Conservation (phyloP, 116 monocot species). For the Papilionanthe hybrid region DNA sequence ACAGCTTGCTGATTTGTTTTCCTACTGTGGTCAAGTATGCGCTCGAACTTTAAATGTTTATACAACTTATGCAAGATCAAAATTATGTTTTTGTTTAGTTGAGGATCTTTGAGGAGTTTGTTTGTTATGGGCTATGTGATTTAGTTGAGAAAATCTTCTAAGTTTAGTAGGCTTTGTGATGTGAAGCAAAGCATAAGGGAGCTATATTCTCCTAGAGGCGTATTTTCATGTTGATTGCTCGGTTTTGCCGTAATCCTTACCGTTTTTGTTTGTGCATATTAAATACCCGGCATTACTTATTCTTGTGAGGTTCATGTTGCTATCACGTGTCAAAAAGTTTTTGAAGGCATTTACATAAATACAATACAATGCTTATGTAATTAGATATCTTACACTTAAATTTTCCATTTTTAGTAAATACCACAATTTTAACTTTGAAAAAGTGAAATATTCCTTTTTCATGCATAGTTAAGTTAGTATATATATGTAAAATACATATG, state of each 20-base stretch:
- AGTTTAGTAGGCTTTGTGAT: neutral
- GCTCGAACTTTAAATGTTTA: neutral
- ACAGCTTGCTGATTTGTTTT: conserved; percentile 64
- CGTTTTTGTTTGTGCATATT: neutral
- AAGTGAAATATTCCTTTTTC: no score
- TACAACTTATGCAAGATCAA: neutral
- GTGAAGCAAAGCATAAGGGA: neutral
- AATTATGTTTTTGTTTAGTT: neutral
- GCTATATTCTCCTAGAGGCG: neutral
- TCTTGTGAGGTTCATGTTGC: neutral
- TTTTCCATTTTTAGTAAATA: no score
- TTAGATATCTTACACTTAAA: no score
- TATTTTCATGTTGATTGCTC: neutral
- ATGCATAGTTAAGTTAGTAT: no score
- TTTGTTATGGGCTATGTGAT: neutral
- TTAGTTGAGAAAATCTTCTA: neutral
- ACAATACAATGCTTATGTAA: no score
- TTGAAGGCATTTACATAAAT: no score
- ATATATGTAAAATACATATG: no score
- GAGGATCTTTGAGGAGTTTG: neutral
- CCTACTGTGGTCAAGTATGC: conserved; percentile 62
- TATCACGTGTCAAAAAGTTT: no score
- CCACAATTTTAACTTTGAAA: no score
- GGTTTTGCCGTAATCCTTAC: neutral
- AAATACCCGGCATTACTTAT: neutral